phyloP scores from a whole-genome alignment of 2,329 filamentous ascomycete species.

The Diplodia intermedia region DNA sequence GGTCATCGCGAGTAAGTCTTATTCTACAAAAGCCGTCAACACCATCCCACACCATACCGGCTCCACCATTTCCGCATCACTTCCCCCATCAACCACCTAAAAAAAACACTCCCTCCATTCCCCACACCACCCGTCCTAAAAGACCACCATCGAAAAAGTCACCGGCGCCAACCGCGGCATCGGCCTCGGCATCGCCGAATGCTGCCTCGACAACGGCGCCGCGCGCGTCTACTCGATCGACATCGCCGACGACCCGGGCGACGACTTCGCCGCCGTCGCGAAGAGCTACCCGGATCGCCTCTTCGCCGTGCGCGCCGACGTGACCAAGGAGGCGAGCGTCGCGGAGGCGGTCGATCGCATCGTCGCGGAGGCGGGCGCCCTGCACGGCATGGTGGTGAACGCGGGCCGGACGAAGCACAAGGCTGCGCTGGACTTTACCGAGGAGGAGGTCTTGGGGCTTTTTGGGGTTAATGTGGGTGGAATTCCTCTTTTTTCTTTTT shows the following conservation, averaged over 20 bases:
- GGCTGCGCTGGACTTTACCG: slow-evolving; percentile 58
- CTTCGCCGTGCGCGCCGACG: slow-evolving; percentile 53
- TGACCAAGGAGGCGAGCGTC: slow-evolving; percentile 57
- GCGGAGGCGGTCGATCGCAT: slow-evolving; percentile 55
- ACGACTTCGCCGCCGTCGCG: slow-evolving; percentile 51
- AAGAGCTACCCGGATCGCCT: slow-evolving; percentile 52
- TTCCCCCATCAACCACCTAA: slow-evolving; percentile 34
- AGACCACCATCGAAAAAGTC: slow-evolving; percentile 27
- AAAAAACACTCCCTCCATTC: neutral
- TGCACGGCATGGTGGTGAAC: slow-evolving; percentile 60
- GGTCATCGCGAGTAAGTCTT: slow-evolving; percentile 33
- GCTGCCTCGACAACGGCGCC: slow-evolving; percentile 56
- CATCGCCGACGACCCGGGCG: slow-evolving; percentile 50
- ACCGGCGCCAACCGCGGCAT: slow-evolving; percentile 48
- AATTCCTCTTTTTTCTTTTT: no score
- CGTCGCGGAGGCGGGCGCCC: slow-evolving; percentile 51
- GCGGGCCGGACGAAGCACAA: slow-evolving; percentile 62
- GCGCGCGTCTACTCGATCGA: slow-evolving; percentile 56
- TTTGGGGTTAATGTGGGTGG: slow-evolving; percentile 50
- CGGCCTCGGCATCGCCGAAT: slow-evolving; percentile 56
- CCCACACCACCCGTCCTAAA: slow-evolving; percentile 34
- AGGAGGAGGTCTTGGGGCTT: slow-evolving; percentile 55
- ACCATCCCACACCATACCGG: neutral
- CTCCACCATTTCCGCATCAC: slow-evolving; percentile 11
- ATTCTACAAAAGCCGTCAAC: neutral